A percentile compares a stretch with the other conserved stretches of the same genome.
phyloP scores from a whole-genome alignment of 495 filamentous ascomycete genomes.

The Elasticomyces elasticus region DNA sequence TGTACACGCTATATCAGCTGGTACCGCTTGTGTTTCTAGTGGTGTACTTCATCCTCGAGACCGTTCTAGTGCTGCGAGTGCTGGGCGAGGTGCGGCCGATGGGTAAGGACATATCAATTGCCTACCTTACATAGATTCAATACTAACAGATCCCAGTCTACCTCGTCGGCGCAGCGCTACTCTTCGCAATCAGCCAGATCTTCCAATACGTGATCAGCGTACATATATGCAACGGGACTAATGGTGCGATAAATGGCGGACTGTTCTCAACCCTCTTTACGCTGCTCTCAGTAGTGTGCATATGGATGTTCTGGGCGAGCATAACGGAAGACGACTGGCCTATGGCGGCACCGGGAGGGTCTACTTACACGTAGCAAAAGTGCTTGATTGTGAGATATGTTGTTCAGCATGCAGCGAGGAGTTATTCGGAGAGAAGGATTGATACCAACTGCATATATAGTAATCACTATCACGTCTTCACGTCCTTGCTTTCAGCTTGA shows the following conservation, averaged over 20 bases:
- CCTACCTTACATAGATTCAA: not conserved
- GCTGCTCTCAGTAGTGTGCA: slow-evolving; percentile 61
- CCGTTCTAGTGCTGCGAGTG: slow-evolving; percentile 69
- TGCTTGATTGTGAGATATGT: too few relatives aligned
- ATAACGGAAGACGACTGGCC: slow-evolving; percentile 99
- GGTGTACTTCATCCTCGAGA: slow-evolving; percentile 71
- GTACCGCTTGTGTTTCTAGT: slow-evolving; percentile 80
- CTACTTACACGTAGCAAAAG: slow-evolving; percentile 16
- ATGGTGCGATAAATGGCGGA: slow-evolving; percentile 81
- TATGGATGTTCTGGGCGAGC: slow-evolving; percentile 97
- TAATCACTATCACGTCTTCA: too few relatives aligned
- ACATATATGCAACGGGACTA: slow-evolving; percentile 72
- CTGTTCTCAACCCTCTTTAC: slow-evolving; percentile 93
- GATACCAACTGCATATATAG: too few relatives aligned
- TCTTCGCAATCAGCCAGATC: slow-evolving; percentile 87
- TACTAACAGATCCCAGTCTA: slow-evolving; percentile 49
- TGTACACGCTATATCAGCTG: slow-evolving; percentile 91
- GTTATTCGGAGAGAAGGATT: too few relatives aligned
- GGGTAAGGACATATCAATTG: slow-evolving; percentile 43
- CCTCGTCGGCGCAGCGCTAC: slow-evolving; percentile 57
- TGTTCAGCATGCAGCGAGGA: too few relatives aligned
- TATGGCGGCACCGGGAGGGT: slow-evolving; percentile 37
- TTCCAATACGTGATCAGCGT: slow-evolving; percentile 91
- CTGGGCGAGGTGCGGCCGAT: slow-evolving; percentile 81
- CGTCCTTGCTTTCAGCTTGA: too few relatives aligned